These are phyloP conservation scores for Acanthamoeba sp. DNA, from an alignment of 208 protist species.

Conservation along the genomic window DNA sequence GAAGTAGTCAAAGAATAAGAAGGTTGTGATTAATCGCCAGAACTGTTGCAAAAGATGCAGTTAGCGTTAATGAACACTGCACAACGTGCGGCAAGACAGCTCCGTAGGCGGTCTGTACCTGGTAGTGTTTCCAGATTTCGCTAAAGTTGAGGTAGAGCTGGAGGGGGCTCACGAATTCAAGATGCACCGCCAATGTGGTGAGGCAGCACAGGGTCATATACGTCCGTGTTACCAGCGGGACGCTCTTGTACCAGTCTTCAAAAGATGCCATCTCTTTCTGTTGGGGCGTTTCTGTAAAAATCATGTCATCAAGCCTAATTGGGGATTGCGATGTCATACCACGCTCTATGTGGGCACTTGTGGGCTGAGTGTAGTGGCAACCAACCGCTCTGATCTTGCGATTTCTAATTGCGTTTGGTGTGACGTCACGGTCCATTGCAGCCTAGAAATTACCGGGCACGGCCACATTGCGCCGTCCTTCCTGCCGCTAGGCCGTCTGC, in stretches of 20 bases:
- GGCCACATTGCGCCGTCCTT: not conserved
- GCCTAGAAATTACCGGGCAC: not conserved
- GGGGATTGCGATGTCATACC: no score
- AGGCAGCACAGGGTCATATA: constrained; percentile 88
- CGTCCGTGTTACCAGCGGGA: constrained; percentile 85
- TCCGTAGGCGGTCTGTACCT: no score
- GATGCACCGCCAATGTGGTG: constrained; percentile 87
- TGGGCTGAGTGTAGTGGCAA: no score
- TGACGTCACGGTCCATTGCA: not conserved
- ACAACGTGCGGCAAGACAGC: not conserved
- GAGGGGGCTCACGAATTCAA: constrained; percentile 89
- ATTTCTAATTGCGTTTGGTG: no score
- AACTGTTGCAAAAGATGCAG: constrained; percentile 76
- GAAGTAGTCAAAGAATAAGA: constrained; percentile 93
- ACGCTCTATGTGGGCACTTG: no score
- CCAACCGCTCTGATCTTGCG: no score
- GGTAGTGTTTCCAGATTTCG: constrained; percentile 77
- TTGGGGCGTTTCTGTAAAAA: no score
- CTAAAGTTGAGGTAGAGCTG: constrained; percentile 88
- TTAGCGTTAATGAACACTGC: not conserved
- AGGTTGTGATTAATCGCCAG: constrained; percentile 93
- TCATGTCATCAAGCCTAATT: no score
- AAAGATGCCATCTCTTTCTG: constrained; percentile 79
- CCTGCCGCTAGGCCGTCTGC: no score
- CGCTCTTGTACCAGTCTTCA: constrained; percentile 86